Conservation (phyloP, 306 rosid species). For the Malus asiatica region DNA sequence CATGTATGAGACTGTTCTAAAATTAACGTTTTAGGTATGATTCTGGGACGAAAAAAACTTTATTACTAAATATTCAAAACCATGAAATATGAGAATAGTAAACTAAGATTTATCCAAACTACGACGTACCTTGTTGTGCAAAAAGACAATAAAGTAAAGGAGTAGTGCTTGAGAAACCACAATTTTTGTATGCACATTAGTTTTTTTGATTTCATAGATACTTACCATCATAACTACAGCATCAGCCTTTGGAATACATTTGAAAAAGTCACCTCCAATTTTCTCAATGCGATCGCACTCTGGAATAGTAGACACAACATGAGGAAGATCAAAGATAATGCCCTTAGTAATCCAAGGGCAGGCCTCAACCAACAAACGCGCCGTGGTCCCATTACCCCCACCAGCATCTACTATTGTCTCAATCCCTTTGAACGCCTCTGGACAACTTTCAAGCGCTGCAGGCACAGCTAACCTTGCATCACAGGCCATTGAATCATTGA, state of each 20-base stretch:
- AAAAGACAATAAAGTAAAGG: too few relatives aligned
- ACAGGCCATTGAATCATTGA: conserved; percentile 69
- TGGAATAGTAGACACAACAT: conserved; percentile 36
- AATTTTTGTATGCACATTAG: not conserved
- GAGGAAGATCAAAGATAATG: conserved; percentile 68
- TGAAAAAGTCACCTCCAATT: conserved; percentile 68
- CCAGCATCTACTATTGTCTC: conserved; percentile 62
- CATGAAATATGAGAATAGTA: too few relatives aligned
- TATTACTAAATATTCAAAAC: too few relatives aligned
- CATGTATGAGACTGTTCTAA: too few relatives aligned
- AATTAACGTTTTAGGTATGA: too few relatives aligned
- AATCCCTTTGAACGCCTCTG: conserved; percentile 38
- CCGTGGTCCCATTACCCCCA: conserved; percentile 57
- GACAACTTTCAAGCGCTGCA: conserved; percentile 24
- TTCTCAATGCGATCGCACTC: conserved; percentile 24
- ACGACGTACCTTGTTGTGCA: not conserved
- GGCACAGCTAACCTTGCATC: conserved; percentile 29
- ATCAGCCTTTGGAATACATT: conserved; percentile 57
- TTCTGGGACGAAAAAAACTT: too few relatives aligned
- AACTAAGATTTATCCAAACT: too few relatives aligned
- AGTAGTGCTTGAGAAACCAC: too few relatives aligned
- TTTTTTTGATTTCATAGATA: not conserved
- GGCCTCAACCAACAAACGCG: conserved; percentile 24
- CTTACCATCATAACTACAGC: conserved; percentile 50
- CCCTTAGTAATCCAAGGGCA: conserved; percentile 34